Percentiles rank a stretch among this genome's conserved stretches.
These are phyloP conservation scores for Starmera pachycereana DNA, from an alignment of 805 yeast species.

Conservation along the genomic window DNA sequence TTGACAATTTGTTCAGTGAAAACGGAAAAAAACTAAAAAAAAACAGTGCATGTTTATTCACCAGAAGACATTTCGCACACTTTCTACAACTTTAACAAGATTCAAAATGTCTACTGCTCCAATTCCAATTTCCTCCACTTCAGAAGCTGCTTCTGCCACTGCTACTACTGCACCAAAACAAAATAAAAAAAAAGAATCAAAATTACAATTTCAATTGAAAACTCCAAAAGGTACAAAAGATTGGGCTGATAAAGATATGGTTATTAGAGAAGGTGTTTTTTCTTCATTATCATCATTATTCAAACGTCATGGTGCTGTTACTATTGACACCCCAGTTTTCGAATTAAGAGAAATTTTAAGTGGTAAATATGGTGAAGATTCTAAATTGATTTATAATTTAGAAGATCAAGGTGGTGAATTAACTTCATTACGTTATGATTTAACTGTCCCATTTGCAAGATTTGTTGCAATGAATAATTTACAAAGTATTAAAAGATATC, in stretches of 20 bases:
- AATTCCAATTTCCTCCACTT: background rate
- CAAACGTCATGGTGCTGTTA: conserved; percentile 95
- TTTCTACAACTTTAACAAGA: too few species aligned
- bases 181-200: conserved; percentile 29
- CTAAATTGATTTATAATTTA: conserved; percentile 88
- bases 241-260: conserved; percentile 98
- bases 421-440: conserved; percentile 88
- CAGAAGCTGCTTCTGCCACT: conserved; percentile 2
- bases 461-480: conserved; percentile 93
- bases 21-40: too few species aligned
- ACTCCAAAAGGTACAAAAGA: conserved; percentile 97
- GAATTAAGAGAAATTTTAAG: conserved; percentile 91
- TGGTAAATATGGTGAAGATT: conserved; percentile 98
- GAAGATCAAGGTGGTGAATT: conserved; percentile 99
- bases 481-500: conserved; percentile 84
- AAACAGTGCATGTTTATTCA: too few species aligned
- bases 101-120: background rate
- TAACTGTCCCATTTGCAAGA: conserved; percentile 97
- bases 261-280: conserved; percentile 83
- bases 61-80: too few species aligned
- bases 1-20: too few species aligned
- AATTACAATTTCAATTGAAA: conserved; percentile 65
- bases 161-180: background rate
- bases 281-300: conserved; percentile 60
- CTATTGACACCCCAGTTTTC: conserved; percentile 97